phyloP scores from a whole-genome alignment of 495 filamentous ascomycete species.

The Penicillium ochrochloron region DNA sequence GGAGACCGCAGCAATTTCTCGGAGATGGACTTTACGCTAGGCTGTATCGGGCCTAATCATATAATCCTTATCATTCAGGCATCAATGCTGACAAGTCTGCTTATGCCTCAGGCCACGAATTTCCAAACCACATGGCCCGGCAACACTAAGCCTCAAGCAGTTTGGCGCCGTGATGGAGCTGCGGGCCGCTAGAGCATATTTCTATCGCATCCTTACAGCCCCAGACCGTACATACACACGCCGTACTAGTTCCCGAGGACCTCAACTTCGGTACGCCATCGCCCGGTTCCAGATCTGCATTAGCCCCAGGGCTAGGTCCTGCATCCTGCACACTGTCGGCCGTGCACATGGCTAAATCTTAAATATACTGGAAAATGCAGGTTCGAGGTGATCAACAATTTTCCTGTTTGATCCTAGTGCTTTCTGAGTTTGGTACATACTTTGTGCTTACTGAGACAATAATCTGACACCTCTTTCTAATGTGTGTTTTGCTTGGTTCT shows the following conservation, averaged over 20 bases:
- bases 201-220: slow-evolving; percentile 21
- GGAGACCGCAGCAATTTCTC: slow-evolving; percentile 27
- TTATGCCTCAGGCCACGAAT: slow-evolving; percentile 11
- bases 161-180: slow-evolving; percentile 23
- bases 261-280: slow-evolving; percentile 26
- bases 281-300: slow-evolving; percentile 22
- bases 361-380: background rate
- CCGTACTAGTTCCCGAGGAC: slow-evolving; percentile 26
- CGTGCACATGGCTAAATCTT: slow-evolving; percentile 1
- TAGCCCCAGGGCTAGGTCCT: slow-evolving; percentile 11
- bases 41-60: slow-evolving; percentile 17
- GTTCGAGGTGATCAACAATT: background rate
- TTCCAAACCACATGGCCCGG: slow-evolving; percentile 19
- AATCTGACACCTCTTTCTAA: background rate
- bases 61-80: slow-evolving; percentile 20
- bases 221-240: slow-evolving; percentile 1
- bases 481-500: background rate
- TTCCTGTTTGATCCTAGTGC: slow-evolving; percentile 8
- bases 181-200: slow-evolving; percentile 26
- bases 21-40: slow-evolving; percentile 18
- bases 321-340: slow-evolving; percentile 10
- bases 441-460: background rate
- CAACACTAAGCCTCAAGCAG: slow-evolving; percentile 26
- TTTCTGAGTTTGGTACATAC: background rate
- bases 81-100: background rate